Percentiles rank a stretch among this genome's conserved stretches.
These are phyloP conservation scores for Penicillium sp. DNA, from an alignment of 2,329 filamentous ascomycete species.

Conservation along the genomic window DNA sequence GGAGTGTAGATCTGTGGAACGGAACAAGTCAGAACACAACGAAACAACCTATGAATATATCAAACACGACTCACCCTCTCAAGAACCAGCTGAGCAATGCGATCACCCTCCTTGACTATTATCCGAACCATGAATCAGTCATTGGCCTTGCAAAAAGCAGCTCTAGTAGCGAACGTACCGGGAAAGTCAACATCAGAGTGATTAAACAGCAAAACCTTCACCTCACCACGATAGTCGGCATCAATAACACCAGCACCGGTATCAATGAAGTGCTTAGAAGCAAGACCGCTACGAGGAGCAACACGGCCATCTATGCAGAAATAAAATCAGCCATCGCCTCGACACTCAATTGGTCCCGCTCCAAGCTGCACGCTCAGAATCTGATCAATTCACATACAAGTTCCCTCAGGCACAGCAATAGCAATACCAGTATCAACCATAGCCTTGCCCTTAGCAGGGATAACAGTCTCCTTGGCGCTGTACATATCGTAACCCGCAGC, in stretches of 20 bases:
- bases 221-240: slow-evolving; percentile 90
- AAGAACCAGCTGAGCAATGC: slow-evolving; percentile 87
- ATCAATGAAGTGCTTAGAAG: slow-evolving; percentile 92
- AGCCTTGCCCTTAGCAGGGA: slow-evolving; percentile 80
- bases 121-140: not conserved
- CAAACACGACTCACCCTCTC: slow-evolving; percentile 61
- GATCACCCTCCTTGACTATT: slow-evolving; percentile 75
- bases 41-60: not conserved
- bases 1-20: slow-evolving; percentile 74
- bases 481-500: slow-evolving; percentile 96
- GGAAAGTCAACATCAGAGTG: slow-evolving; percentile 78
- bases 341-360: not conserved
- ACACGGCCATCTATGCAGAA: slow-evolving; percentile 71
- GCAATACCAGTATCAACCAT: slow-evolving; percentile 88
- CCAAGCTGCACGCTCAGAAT: not conserved
- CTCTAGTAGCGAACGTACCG: slow-evolving; percentile 21
- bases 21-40: not conserved
- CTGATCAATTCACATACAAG: slow-evolving; percentile 61
- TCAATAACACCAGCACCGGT: slow-evolving; percentile 96
- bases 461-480: slow-evolving; percentile 67
- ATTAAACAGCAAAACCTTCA: slow-evolving; percentile 96
- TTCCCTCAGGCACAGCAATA: slow-evolving; percentile 86
- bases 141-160: not conserved
- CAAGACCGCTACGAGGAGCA: slow-evolving; percentile 86
- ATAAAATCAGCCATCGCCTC: slow-evolving; percentile 1